Base-by-base conservation (phyloP, 2,329 filamentous ascomycete genomes). In the Pseudohalonectria lignicola region DNA sequence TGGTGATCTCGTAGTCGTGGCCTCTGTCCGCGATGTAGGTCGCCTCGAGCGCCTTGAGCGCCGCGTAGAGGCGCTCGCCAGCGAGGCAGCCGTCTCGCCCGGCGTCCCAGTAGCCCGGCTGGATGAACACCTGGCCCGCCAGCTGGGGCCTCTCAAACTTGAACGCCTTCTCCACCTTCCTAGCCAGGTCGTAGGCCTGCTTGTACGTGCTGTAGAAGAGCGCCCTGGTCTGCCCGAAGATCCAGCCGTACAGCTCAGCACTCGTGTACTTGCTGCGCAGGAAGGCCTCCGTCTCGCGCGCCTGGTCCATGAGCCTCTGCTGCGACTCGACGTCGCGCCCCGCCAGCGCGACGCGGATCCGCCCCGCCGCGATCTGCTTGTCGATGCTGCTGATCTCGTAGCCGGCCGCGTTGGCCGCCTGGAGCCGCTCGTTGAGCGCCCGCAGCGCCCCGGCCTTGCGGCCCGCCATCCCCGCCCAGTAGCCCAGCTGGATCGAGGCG, bases 1-100 rank as follows among this genome's bases (percentile, higher is more conserved):
- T 59, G 34, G 39, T 44, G 9, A 60, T 41, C 38, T 61, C 53
- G 38, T 41, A 57, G 25, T 55, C 52, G 42, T 48, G 42, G 4
- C 23, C 29, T 52, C 49, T 15, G 30, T 16, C 15, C 26, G 26
- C 33, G 20, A 23, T n/a, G 33, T 43, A 34, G 5, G 30, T 23
- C n/a, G 23, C 11, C 18, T 42, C 43, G 4, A 60, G 31, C 12
- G 41, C 32, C 39, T 51, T 51, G 10, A 60, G 45, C 6, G 19
- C 43, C 0, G 51, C 32, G n/a, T 34, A 46, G 0, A 61, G 48
- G 4, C 25, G 6, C 25, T 59, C 48, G 1, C 41, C 56, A 4
- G 51, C 39, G 1, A 51, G 43, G 7, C 57, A 38, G 12, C 56
- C 57, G 25, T 53, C 42, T 1, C 42, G 37, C 3, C 33, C 9